phyloP scores from a whole-genome alignment of 345 rosid species.

The Conringia planisiliqua region DNA sequence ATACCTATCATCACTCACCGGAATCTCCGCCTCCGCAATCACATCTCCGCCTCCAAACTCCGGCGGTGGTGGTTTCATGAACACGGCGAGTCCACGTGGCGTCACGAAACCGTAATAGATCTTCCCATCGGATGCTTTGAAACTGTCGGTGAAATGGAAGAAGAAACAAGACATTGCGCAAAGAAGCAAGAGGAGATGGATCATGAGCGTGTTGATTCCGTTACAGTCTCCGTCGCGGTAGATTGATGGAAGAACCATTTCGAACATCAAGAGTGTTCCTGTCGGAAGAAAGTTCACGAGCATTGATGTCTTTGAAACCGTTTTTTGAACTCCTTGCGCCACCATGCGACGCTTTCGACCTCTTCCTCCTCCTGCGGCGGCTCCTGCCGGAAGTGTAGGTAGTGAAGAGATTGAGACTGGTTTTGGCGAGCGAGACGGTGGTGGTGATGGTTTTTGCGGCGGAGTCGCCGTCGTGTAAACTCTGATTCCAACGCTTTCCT shows the following conservation, averaged over 20 bases:
- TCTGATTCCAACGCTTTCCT: conserved; percentile 51
- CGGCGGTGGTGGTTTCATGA: conserved; percentile 35
- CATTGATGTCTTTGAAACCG: conserved; percentile 71
- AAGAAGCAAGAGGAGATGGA: conserved; percentile 45
- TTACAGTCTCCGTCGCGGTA: conserved; percentile 57
- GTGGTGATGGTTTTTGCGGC: conserved; percentile 26
- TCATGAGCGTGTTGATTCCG: conserved; percentile 52
- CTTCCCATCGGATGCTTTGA: conserved; percentile 56
- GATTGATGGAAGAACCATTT: conserved; percentile 70
- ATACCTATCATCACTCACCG: conserved; percentile 56
- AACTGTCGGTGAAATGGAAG: conserved; percentile 76
- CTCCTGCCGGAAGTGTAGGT: conserved; percentile 17
- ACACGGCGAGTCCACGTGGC: conserved; percentile 59
- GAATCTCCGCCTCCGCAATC: conserved; percentile 39
- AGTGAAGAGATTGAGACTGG: conserved; percentile 18
- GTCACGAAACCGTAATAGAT: conserved; percentile 71
- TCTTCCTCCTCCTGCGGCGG: conserved; percentile 24
- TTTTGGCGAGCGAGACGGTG: conserved; percentile 20
- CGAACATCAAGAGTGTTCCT: conserved; percentile 77
- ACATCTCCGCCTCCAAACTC: conserved; percentile 44
- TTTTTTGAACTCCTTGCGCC: conserved; percentile 67
- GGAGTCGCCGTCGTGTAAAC: conserved; percentile 52
- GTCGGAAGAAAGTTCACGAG: conserved; percentile 69
- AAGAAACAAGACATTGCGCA: conserved; percentile 70
- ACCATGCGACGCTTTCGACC: conserved; percentile 53